phyloP scores from a whole-genome alignment of 2,329 filamentous ascomycete species.

The Bisporella sp. region DNA sequence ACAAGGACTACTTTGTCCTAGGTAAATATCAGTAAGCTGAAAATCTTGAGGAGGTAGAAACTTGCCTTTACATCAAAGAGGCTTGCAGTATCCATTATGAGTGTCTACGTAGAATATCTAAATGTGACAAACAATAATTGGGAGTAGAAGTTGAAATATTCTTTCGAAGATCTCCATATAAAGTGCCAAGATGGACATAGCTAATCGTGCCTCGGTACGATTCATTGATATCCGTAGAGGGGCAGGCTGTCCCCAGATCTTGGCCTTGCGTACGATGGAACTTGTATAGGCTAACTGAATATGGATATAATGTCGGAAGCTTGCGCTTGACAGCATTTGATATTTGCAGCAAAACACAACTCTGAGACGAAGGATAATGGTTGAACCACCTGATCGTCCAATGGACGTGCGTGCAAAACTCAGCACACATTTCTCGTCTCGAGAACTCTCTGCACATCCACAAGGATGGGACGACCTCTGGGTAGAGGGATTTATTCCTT shows the following conservation, averaged over 20 bases:
- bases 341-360: background rate
- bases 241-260: too few relatives aligned
- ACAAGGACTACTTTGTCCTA: slow-evolving; percentile 50
- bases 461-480: slow-evolving; percentile 42
- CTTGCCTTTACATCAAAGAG: slow-evolving; percentile 55
- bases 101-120: background rate
- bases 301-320: too few relatives aligned
- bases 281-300: too few relatives aligned
- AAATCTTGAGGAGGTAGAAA: background rate
- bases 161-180: background rate
- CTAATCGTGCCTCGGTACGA: too few relatives aligned
- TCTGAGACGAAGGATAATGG: background rate
- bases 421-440: slow-evolving; percentile 18
- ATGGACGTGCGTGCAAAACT: slow-evolving; percentile 19
- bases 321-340: too few relatives aligned
- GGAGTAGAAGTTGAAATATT: background rate
- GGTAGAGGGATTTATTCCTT: slow-evolving; percentile 39
- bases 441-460: slow-evolving; percentile 13
- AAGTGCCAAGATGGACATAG: too few relatives aligned
- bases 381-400: slow-evolving; percentile 10
- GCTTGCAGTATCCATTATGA: slow-evolving; percentile 44
- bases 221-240: too few relatives aligned
- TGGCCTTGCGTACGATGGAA: too few relatives aligned
- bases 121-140: background rate
- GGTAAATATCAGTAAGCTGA: background rate